Base-by-base conservation (phyloP, 2,329 filamentous ascomycete species). In the Endoconidiophora laricicola region DNA sequence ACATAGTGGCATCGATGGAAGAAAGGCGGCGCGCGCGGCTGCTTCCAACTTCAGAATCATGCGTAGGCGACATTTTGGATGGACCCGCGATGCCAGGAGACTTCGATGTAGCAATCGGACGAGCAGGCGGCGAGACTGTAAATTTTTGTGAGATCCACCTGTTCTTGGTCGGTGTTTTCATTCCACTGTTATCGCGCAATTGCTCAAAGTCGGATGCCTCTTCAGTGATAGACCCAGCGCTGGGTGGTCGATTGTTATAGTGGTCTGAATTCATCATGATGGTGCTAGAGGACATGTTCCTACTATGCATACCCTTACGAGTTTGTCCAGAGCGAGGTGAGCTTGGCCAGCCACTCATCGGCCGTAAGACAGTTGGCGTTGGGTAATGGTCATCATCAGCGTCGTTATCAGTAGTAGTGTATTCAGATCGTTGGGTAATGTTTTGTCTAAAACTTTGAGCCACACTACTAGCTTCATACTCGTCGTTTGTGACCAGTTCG, bases 401-500 rank as follows among this genome's bases (percentile, higher is more conserved):
- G 60, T 61, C 16, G 16, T 18, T 18, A 18, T 18, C 9, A 62
- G 62, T 20, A 7, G 50, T 44, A 33, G 40, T 52, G 16, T 52
- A 52, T 3, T 52, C 44, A 22, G 45, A 46, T 22, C 20, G 37
- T 5, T 38, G 20, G 22, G n/a, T 38, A 22, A 42, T 20, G 22
- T 23, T 48, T 23, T 18, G 29, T 2, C 37, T 45, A 33, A 48
- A 52, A 18, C 36, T 49, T 24, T 45, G 50, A 3, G 36, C 46
- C 12, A 48, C 22, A 6, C 43, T 66, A 56, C 67, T 67, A 12
- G 49, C 74, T 40, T 81, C 74, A 29, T 79, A 78, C 51, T 88
- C 83, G 50, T 86, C 83, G 50, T 87, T 84, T 3, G 83, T 88
- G 10, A 84, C 74, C n/a, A 88, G 69, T 62, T 95, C 88, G 58